A percentile compares a stretch with the other conserved stretches of the same genome.
Conservation (phyloP, 345 rosid species). For the Citrus unshiu region DNA sequence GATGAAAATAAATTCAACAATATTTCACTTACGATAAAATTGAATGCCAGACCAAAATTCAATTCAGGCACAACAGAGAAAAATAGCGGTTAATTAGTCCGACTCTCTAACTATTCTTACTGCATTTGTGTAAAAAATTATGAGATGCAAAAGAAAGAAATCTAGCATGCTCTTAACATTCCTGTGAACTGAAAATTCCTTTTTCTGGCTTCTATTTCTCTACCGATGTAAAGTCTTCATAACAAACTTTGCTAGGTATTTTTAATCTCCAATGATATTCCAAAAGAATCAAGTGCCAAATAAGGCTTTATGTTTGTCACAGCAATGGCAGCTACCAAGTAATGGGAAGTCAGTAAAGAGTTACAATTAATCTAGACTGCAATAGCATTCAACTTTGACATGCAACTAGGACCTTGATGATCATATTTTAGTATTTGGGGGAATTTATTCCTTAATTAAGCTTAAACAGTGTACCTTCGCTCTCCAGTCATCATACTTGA, state of each 20-base stretch:
- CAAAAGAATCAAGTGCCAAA: background rate
- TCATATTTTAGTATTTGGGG: background rate
- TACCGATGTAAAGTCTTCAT: background rate
- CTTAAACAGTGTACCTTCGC: conserved; percentile 38
- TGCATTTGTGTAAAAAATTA: no score
- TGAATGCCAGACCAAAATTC: background rate
- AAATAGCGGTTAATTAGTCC: background rate
- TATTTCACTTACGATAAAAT: background rate
- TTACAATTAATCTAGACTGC: background rate
- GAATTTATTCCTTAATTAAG: background rate
- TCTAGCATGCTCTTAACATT: background rate
- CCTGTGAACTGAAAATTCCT: background rate
- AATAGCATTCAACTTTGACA: background rate
- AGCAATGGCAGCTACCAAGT: background rate
- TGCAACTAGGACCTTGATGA: background rate
- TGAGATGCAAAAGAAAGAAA: background rate
- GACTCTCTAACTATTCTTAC: background rate
- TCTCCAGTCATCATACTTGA: conserved; percentile 54
- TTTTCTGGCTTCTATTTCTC: background rate
- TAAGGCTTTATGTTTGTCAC: background rate
- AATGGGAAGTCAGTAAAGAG: background rate
- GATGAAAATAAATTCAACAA: background rate
- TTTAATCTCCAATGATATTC: background rate
- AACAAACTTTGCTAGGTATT: background rate
- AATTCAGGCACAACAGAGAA: background rate